Conservation (phyloP, 2,329 filamentous ascomycete genomes). For the Diaporthe sp. region DNA sequence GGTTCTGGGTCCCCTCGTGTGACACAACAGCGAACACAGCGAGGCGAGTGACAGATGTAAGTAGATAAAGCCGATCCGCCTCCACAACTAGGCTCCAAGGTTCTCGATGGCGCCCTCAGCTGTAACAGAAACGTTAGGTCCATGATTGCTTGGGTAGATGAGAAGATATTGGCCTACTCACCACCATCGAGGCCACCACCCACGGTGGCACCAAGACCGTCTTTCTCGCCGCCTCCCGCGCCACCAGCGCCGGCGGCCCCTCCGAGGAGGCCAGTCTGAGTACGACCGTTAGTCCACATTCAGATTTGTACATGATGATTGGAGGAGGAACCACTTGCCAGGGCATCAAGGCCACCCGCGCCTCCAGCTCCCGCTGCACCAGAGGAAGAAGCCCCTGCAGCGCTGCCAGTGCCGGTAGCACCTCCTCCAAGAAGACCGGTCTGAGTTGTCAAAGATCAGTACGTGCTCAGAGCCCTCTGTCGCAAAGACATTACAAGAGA, state of each 20-base stretch:
- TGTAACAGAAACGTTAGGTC: not conserved
- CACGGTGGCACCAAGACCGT: conserved; percentile 1
- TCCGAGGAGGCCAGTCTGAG: not conserved
- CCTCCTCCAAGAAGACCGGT: conserved; percentile 1
- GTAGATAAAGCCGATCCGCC: not conserved
- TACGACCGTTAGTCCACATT: not conserved
- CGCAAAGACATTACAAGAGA: not conserved
- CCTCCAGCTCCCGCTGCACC: not conserved
- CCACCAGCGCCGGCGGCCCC: not conserved
- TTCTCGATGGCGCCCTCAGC: not conserved
- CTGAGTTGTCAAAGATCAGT: not conserved
- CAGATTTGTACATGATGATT: not conserved
- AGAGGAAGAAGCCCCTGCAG: not conserved
- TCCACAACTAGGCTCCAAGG: not conserved
- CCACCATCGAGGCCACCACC: conserved; percentile 10
- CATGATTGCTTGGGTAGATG: not conserved
- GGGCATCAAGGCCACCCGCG: not conserved
- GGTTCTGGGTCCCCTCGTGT: not conserved
- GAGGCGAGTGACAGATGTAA: not conserved
- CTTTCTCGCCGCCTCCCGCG: conserved; percentile 6
- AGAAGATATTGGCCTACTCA: not conserved
- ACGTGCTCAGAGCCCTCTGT: not conserved
- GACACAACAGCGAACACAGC: conserved; percentile 13
- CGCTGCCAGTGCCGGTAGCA: conserved; percentile 10
- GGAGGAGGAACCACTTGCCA: not conserved